phyloP scores from a whole-genome alignment of 352 stramenopile genomes.

The Phytopythium boreale region DNA sequence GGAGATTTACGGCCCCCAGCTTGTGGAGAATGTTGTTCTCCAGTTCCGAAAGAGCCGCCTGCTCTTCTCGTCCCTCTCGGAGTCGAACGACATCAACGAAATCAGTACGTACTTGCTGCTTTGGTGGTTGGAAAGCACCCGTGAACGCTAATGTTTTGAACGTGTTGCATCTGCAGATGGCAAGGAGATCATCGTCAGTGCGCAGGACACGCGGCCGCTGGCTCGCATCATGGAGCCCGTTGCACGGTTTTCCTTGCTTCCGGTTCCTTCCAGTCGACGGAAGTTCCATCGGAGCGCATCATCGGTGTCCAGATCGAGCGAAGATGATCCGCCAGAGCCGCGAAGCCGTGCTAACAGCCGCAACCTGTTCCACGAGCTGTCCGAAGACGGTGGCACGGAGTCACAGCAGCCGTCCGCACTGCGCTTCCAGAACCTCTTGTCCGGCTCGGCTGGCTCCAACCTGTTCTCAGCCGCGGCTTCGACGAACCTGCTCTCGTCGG shows the following conservation, averaged over 20 bases:
- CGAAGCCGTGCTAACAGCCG: constrained; percentile 27
- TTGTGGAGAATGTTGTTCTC: constrained; percentile 84
- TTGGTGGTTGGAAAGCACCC: not conserved
- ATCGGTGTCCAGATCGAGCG: constrained; percentile 24
- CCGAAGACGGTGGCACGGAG: constrained; percentile 21
- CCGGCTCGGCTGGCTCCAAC: constrained; percentile 57
- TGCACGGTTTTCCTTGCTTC: constrained; percentile 76
- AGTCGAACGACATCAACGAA: constrained; percentile 82
- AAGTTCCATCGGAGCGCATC: constrained; percentile 48
- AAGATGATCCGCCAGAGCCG: constrained; percentile 20
- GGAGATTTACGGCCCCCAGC: constrained; percentile 85
- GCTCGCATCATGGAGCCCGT: constrained; percentile 73
- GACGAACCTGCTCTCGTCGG: constrained; percentile 58
- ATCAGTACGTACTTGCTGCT: constrained; percentile 53
- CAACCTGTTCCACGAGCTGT: constrained; percentile 39
- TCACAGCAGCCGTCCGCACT: constrained; percentile 41
- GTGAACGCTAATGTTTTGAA: constrained; percentile 10
- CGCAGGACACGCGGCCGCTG: constrained; percentile 65
- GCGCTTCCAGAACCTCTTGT: constrained; percentile 69
- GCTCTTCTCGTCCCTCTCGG: constrained; percentile 82
- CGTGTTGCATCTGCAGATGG: constrained; percentile 43
- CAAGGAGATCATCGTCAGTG: constrained; percentile 63
- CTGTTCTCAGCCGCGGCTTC: constrained; percentile 59
- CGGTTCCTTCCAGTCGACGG: constrained; percentile 54
- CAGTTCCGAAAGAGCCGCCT: constrained; percentile 84